Percentiles rank a stretch among this genome's conserved stretches.
These are phyloP conservation scores for Termitomyces sp. DNA, from an alignment of 768 basidiomycete genomes.

Conservation along the genomic window DNA sequence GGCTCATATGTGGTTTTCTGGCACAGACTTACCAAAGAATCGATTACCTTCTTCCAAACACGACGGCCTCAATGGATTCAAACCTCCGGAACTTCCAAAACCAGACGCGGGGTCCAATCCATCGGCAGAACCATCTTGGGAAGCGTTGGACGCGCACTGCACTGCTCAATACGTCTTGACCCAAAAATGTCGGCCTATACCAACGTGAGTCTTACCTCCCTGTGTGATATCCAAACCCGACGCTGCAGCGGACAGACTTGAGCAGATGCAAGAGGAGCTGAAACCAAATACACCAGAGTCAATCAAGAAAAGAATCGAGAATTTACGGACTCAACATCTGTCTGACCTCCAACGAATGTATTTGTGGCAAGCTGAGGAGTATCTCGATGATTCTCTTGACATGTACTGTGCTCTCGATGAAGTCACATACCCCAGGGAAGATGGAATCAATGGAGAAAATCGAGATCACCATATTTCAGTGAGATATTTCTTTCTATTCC, in stretches of 20 bases:
- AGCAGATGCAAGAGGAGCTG: slow-evolving; percentile 28
- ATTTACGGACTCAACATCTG: slow-evolving; percentile 22
- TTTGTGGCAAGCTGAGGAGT: slow-evolving; percentile 27
- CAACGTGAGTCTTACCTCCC: slow-evolving; percentile 25
- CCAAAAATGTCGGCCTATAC: slow-evolving; percentile 30
- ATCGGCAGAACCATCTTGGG: slow-evolving; percentile 4
- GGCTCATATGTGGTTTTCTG: slow-evolving; percentile 8
- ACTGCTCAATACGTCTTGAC: slow-evolving; percentile 34
- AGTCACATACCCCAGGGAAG: slow-evolving; percentile 10
- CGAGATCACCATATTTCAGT: slow-evolving; percentile 18
- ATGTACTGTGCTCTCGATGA: slow-evolving; percentile 25
- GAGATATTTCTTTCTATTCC: neutral
- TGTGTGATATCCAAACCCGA: neutral
- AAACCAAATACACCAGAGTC: slow-evolving; percentile 20
- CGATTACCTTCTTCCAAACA: slow-evolving; percentile 4
- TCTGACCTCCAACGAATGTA: slow-evolving; percentile 34
- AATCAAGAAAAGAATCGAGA: slow-evolving; percentile 22
- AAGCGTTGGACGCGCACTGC: slow-evolving; percentile 25
- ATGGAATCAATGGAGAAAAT: slow-evolving; percentile 10
- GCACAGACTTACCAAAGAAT: neutral
- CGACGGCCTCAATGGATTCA: slow-evolving; percentile 7
- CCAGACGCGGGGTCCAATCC: neutral
- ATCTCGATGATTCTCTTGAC: slow-evolving; percentile 26
- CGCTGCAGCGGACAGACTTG: slow-evolving; percentile 19
- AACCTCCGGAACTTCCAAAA: neutral